Conservation (phyloP, 2,329 filamentous ascomycete species). For the Sphaerulina populicola region DNA sequence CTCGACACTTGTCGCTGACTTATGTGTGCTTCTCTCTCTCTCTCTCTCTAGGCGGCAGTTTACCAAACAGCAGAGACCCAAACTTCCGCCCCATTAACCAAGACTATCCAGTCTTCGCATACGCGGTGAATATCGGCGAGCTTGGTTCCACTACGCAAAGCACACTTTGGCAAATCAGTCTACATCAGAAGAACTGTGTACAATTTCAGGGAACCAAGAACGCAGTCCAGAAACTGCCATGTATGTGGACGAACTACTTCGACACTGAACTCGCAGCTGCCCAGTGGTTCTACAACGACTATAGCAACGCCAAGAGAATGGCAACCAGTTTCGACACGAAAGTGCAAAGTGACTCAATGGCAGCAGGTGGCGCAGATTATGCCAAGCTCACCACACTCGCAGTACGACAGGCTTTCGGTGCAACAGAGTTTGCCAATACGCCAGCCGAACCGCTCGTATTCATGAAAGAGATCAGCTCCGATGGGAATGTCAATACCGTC, state of each 20-base stretch:
- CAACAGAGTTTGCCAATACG: conserved; percentile 44
- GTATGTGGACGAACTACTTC: conserved; percentile 48
- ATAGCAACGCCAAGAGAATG: conserved; percentile 30
- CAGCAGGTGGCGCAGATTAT: conserved; percentile 43
- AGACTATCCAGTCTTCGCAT: conserved; percentile 47
- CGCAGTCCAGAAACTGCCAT: conserved; percentile 35
- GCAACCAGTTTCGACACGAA: conserved; percentile 38
- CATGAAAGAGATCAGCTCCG: conserved; percentile 50
- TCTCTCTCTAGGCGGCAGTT: conserved; percentile 29
- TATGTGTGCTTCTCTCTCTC: no score
- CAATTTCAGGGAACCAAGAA: conserved; percentile 39
- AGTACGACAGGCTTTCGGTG: conserved; percentile 45
- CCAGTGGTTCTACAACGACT: conserved; percentile 46
- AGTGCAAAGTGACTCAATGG: conserved; percentile 40
- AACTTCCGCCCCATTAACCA: conserved; percentile 43
- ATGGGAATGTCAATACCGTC: conserved; percentile 32
- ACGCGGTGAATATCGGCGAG: conserved; percentile 43
- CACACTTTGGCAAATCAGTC: conserved; percentile 44
- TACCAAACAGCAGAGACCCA: conserved; percentile 40
- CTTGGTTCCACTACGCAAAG: conserved; percentile 34
- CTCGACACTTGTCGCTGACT: no score
- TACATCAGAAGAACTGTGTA: conserved; percentile 45
- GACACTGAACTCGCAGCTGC: conserved; percentile 38
- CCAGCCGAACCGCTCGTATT: conserved; percentile 43
- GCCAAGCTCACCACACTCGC: conserved; percentile 44